Evolutionary conservation across 1,284 basidiomycete species (phyloP), one percentile per base, ranked within the genome.

Genomic region (Coriolopsis trogii): DNA sequence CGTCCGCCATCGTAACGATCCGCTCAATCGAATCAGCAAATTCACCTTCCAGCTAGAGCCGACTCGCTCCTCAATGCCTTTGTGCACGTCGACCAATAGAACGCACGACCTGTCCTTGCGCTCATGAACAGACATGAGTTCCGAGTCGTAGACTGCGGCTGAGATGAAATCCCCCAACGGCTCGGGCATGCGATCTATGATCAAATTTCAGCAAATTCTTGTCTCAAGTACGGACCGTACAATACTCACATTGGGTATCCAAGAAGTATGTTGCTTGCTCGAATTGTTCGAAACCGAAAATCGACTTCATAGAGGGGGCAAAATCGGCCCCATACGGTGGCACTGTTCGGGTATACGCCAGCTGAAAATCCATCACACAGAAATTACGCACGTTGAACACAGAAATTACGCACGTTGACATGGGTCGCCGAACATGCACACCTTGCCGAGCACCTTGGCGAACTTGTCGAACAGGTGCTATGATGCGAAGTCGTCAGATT

Each of bases 111-210:
- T 59, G 3, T 55, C 46, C 5, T 55, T 49, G n/a, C 73, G 66
- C 0, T 26, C 3, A 55, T 79, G 77, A 2, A 59, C 42, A 0
- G 74, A 76, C 33, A 63, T 63, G 41, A 80, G 66, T 26, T 64
- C 64, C 0, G 65, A 60, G 2, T 63, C 46, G 57, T 83, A 82
- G 3, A 82, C 70, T 23, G 62, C 44, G 9, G 53, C 40, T 0
- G 79, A 81, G 40, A 82, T 78, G 58, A 81, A 82, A 1, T 66
- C n/a, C 6, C 78, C 79, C 4, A 82, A 60, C 0, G 71, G 70
- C 3, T 63, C 58, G 1, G 80, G 81, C 75, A 83, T 77, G 1
- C 80, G 73, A 59, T 78, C n/a, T n/a, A n/a, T n/a, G n/a, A 77
- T 81, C 15, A 30, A 30, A 20, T 40, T n/a, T 28, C 28, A 1